These are phyloP conservation scores for Eimeria acervulina DNA, from an alignment of 169 alveolate species.

Conservation along the genomic window DNA sequence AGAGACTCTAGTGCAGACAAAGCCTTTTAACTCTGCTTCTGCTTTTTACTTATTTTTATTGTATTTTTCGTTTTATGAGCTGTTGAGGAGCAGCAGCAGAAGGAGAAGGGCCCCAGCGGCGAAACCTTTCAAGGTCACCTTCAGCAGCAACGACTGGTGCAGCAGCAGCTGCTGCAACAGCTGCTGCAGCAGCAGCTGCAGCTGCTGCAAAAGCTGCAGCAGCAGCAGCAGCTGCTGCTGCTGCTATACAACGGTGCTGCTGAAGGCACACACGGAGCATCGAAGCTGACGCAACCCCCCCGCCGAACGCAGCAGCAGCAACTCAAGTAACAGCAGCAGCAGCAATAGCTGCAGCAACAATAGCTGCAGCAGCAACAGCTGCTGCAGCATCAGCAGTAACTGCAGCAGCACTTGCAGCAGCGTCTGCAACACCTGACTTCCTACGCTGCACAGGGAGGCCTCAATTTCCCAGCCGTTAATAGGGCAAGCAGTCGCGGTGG, in stretches of 20 bases:
- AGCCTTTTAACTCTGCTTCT: not conserved
- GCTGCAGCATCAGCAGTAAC: not conserved
- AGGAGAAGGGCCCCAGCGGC: not conserved
- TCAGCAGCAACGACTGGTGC: not conserved
- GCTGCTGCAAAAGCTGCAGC: not conserved
- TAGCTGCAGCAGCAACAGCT: not conserved
- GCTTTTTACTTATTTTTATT: not conserved
- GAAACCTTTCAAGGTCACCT: not conserved
- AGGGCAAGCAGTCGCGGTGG: too few species aligned
- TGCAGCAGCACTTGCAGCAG: not conserved
- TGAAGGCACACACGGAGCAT: not conserved
- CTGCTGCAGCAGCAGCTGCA: too few species aligned
- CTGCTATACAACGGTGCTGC: not conserved
- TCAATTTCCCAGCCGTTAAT: not conserved
- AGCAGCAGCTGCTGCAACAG: not conserved
- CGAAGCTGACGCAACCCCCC: not conserved
- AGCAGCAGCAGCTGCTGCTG: conserved; percentile 16
- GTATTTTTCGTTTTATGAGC: not conserved
- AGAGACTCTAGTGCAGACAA: not conserved
- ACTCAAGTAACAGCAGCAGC: not conserved
- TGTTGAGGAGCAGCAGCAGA: not conserved
- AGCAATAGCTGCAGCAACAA: not conserved
- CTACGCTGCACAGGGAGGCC: not conserved
- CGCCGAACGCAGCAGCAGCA: not conserved
- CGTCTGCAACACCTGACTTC: not conserved